These are phyloP conservation scores for Asclepias syriaca DNA, from an alignment of 257 asterid genomes.

Conservation along the genomic window DNA sequence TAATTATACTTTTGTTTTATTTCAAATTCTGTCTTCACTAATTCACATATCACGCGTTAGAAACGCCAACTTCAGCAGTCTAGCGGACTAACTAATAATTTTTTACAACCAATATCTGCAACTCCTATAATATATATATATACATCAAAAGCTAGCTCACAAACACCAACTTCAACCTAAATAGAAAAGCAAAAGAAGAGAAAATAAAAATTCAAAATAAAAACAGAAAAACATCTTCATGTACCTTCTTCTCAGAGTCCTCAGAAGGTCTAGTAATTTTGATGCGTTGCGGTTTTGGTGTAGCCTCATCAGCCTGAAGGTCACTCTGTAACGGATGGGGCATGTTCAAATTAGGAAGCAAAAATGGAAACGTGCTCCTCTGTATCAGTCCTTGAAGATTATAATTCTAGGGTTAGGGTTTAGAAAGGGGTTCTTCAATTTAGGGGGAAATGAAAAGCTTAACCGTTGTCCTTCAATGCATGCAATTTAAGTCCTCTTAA, in stretches of 20 bases:
- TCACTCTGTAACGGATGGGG: conserved; percentile 14
- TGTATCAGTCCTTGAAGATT: background rate
- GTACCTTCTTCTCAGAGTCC: conserved; percentile 50
- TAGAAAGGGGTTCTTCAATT: background rate
- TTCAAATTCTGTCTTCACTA: background rate
- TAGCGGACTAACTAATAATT: background rate
- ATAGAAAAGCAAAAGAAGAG: background rate
- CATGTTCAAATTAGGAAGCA: conserved; percentile 18
- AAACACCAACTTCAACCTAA: background rate
- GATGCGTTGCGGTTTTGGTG: conserved; percentile 36
- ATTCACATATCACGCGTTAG: background rate
- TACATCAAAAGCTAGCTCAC: background rate
- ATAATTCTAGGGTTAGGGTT: conserved; percentile 16
- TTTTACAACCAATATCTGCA: background rate
- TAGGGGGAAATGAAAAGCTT: background rate
- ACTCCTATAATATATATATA: background rate
- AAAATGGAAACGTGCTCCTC: background rate
- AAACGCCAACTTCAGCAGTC: background rate
- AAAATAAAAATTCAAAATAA: background rate
- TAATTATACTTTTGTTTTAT: background rate
- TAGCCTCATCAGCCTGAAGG: conserved; percentile 21
- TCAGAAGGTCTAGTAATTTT: conserved; percentile 47
- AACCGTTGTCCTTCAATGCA: background rate
- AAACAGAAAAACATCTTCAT: background rate
- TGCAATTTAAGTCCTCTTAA: background rate